Percentiles rank a stretch among this genome's conserved stretches.
Conservation (phyloP, 345 rosid species). For the Acer yangbiense region DNA sequence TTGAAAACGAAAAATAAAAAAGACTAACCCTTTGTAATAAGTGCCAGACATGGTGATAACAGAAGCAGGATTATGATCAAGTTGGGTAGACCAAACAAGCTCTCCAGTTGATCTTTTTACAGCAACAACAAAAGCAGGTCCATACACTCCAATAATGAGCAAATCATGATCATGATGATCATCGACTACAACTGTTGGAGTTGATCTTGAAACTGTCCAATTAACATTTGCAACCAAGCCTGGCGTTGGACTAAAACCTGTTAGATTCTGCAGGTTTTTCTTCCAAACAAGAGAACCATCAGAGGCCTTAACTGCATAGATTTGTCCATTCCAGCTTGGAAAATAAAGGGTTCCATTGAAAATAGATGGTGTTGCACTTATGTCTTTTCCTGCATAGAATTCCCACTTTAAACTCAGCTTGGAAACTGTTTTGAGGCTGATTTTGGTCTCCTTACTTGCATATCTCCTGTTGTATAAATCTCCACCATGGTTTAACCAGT, state of each 20-base stretch:
- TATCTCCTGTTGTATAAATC: slow-evolving; percentile 32
- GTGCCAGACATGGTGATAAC: neutral
- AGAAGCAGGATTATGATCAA: neutral
- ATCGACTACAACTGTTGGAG: neutral
- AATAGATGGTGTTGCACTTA: neutral
- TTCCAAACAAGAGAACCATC: neutral
- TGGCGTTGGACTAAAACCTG: neutral
- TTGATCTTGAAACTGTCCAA: neutral
- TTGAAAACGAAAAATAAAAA: no score
- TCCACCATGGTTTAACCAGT: slow-evolving; percentile 26
- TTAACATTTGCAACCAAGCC: neutral
- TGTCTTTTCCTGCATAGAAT: neutral
- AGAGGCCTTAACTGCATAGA: neutral
- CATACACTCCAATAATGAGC: neutral
- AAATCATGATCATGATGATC: neutral
- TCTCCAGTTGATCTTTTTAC: neutral
- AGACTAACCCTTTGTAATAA: neutral
- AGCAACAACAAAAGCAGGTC: neutral
- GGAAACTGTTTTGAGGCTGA: slow-evolving; percentile 23
- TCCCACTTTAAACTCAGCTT: slow-evolving; percentile 11
- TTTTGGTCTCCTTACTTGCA: slow-evolving; percentile 23
- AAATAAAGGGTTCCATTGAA: neutral
- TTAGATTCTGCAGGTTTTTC: neutral
- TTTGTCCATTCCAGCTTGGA: neutral
- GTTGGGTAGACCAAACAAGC: neutral